Evolutionary conservation across 192 early-diverging fungal genomes (phyloP).

Genomic region (Geranomyces michiganensis): DNA sequence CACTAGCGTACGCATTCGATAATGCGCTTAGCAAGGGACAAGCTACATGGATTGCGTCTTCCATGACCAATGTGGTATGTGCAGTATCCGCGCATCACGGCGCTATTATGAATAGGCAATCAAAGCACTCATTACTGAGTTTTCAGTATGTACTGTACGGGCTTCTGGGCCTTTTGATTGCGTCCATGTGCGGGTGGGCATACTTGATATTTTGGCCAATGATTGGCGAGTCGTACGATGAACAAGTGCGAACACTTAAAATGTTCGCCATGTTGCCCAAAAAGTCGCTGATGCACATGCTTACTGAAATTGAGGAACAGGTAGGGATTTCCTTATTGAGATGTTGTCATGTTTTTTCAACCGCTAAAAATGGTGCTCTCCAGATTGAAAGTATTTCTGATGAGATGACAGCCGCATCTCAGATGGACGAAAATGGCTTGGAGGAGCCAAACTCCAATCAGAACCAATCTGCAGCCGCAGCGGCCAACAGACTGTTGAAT

Average conservation of each 20-base stretch:
- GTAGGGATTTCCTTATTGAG: not conserved
- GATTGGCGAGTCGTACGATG: constrained; percentile 19
- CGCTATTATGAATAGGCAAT: not conserved
- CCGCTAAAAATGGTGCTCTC: not conserved
- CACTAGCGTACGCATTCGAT: constrained; percentile 5
- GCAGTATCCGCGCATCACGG: not conserved
- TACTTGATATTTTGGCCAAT: constrained; percentile 29
- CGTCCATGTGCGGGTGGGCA: constrained; percentile 20
- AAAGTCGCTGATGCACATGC: constrained; percentile 27
- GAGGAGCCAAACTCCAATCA: not conserved
- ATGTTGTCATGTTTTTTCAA: not conserved
- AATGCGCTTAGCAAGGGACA: not conserved
- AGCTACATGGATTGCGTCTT: not conserved
- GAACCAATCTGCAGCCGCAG: constrained; percentile 4
- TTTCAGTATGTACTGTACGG: constrained; percentile 28
- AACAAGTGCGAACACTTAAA: constrained; percentile 31
- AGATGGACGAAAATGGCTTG: not conserved
- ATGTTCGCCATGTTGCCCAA: constrained; percentile 28
- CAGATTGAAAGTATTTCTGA: constrained; percentile 30
- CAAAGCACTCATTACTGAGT: not conserved
- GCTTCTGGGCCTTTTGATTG: constrained; percentile 11
- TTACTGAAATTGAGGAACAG: constrained; percentile 36
- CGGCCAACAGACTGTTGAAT: constrained; percentile 17
- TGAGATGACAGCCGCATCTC: constrained; percentile 22
- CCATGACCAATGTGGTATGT: constrained; percentile 28